Percentiles rank a stretch among this genome's conserved stretches.
phyloP scores from a whole-genome alignment of 2,329 filamentous ascomycete species.

The Tympanopsis confertula region DNA sequence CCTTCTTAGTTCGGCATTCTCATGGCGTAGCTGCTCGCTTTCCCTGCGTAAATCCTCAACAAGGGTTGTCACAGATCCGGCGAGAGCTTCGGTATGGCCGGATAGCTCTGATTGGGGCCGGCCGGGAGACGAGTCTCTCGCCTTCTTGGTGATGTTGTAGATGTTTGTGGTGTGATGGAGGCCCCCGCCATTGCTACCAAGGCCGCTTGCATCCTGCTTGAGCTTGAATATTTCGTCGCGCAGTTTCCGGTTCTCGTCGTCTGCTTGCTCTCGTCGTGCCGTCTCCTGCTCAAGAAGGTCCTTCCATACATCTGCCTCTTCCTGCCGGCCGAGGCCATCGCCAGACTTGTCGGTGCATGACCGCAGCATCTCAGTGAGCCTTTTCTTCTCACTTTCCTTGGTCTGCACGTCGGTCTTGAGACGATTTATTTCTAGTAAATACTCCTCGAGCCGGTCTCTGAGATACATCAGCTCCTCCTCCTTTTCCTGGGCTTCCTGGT shows the following conservation, averaged over 20 bases:
- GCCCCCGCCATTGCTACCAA: constrained; percentile 16
- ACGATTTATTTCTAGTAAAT: constrained; percentile 71
- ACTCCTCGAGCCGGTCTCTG: constrained; percentile 75
- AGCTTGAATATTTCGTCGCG: constrained; percentile 74
- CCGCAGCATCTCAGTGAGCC: constrained; percentile 66
- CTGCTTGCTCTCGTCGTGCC: constrained; percentile 74
- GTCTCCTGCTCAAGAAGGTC: constrained; percentile 89
- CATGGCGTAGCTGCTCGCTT: constrained; percentile 69
- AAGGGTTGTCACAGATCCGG: constrained; percentile 48
- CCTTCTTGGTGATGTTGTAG: constrained; percentile 51
- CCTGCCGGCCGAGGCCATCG: constrained; percentile 38
- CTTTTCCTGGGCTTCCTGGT: constrained; percentile 52
- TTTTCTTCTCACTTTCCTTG: constrained; percentile 75
- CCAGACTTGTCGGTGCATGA: constrained; percentile 29
- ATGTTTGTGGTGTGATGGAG: constrained; percentile 53
- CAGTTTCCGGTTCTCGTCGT: constrained; percentile 75
- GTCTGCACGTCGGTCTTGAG: constrained; percentile 66
- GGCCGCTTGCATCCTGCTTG: constrained; percentile 35
- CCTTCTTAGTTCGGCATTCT: constrained; percentile 82
- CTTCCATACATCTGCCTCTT: constrained; percentile 79
- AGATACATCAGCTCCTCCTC: constrained; percentile 81
- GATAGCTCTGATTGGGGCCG: constrained; percentile 38
- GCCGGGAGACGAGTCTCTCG: constrained; percentile 32
- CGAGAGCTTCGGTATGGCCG: constrained; percentile 34
- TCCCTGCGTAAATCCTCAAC: constrained; percentile 65